Conservation (phyloP, 1,284 basidiomycete species). For the Puccinia hordei region DNA sequence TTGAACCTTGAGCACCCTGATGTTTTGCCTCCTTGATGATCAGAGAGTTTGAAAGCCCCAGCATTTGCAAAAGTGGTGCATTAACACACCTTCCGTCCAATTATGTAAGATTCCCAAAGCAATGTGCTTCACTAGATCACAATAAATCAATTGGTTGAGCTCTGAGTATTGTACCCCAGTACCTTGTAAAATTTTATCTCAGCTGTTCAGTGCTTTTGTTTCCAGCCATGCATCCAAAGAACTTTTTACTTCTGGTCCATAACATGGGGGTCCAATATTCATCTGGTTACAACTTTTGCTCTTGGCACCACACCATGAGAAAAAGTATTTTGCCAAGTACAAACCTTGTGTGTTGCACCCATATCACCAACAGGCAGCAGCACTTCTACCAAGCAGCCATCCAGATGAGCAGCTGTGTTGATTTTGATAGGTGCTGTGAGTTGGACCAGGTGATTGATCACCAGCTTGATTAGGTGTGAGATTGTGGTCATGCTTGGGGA, state of each 20-base stretch:
- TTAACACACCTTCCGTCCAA: constrained; percentile 41
- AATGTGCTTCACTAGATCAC: constrained; percentile 15
- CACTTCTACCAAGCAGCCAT: background rate
- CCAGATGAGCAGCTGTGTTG: background rate
- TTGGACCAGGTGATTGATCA: constrained; percentile 8
- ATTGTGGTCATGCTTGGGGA: constrained; percentile 23
- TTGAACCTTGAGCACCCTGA: background rate
- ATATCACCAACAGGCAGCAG: constrained; percentile 21
- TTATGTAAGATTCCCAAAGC: constrained; percentile 37
- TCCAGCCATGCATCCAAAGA: background rate
- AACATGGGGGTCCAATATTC: background rate
- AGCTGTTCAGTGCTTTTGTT: background rate
- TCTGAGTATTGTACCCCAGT: background rate
- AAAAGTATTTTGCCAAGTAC: constrained; percentile 24
- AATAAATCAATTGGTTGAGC: constrained; percentile 20
- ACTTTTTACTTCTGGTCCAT: background rate
- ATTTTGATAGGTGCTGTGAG: background rate
- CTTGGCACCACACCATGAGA: constrained; percentile 7
- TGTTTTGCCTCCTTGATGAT: background rate
- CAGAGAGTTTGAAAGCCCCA: constrained; percentile 34
- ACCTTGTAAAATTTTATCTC: background rate
- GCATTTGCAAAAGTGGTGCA: constrained; percentile 20
- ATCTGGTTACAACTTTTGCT: background rate
- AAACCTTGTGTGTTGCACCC: constrained; percentile 25
- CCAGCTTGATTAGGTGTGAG: background rate